Evolutionary conservation across 345 rosid species (phyloP).

Genomic region (Populus euphratica): DNA sequence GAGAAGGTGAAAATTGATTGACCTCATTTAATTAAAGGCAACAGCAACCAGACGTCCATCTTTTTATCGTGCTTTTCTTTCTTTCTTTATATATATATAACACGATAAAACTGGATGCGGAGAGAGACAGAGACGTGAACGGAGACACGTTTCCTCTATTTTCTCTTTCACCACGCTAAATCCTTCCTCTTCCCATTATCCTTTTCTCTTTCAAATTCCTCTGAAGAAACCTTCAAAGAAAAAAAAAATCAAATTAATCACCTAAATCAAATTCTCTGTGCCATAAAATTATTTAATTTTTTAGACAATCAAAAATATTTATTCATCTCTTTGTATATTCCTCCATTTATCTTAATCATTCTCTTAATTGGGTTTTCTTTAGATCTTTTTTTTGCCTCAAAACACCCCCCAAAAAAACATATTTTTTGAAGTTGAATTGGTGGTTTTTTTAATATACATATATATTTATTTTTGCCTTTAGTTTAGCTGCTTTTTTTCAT

Average conservation of each 20-base stretch:
- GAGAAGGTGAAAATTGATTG: neutral
- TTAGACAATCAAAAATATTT: neutral
- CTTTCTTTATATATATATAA: neutral
- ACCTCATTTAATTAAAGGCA: neutral
- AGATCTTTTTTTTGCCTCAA: neutral
- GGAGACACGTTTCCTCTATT: neutral
- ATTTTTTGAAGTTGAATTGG: neutral
- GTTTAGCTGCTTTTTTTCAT: neutral
- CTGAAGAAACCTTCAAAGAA: neutral
- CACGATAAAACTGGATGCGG: too few relatives aligned
- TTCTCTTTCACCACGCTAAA: neutral
- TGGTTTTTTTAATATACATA: neutral
- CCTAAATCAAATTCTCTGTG: neutral
- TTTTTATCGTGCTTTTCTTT: neutral
- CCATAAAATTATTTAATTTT: neutral
- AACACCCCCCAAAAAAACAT: neutral
- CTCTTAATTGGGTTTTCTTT: neutral
- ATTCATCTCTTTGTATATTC: neutral
- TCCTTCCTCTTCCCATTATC: slow-evolving; percentile 23
- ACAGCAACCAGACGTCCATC: neutral
- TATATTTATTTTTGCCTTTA: neutral
- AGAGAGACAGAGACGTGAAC: neutral
- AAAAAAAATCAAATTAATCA: neutral
- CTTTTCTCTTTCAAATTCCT: slow-evolving; percentile 12
- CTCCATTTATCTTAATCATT: neutral